Conservation (phyloP, 129 eudicot genomes). For the Daucus carota region DNA sequence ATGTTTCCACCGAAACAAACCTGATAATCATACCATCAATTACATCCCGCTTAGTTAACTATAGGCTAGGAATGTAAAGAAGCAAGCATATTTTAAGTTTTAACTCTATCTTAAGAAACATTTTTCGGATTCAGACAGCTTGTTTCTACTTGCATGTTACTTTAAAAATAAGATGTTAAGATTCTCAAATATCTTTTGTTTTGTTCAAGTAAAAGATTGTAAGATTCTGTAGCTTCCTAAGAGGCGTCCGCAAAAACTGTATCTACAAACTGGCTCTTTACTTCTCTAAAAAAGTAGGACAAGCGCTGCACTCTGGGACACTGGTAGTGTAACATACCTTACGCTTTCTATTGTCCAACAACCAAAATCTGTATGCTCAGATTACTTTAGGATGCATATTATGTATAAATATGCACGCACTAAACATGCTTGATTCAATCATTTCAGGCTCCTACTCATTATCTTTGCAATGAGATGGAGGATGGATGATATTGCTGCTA, state of each 20-base stretch:
- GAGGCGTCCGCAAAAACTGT: too few relatives aligned
- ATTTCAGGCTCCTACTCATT: background rate
- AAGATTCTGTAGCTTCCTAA: too few relatives aligned
- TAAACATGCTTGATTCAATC: background rate
- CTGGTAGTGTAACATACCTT: too few relatives aligned
- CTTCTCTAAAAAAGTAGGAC: too few relatives aligned
- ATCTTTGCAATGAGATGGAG: background rate
- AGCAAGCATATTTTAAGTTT: too few relatives aligned
- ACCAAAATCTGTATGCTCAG: background rate
- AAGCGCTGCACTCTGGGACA: background rate
- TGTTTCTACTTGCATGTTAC: background rate
- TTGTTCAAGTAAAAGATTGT: too few relatives aligned
- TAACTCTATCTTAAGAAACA: too few relatives aligned
- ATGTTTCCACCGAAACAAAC: background rate
- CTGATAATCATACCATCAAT: background rate
- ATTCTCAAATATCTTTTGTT: too few relatives aligned
- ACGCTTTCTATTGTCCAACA: too few relatives aligned
- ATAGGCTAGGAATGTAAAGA: too few relatives aligned
- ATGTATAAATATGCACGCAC: background rate
- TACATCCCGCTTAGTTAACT: background rate
- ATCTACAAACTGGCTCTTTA: too few relatives aligned
- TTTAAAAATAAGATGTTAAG: too few relatives aligned
- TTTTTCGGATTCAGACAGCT: background rate
- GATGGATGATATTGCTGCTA: background rate
- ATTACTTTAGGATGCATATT: background rate